Percentiles rank a stretch among this genome's conserved stretches.
These are phyloP conservation scores for Neurospora sp. DNA, from an alignment of 2,329 filamentous ascomycete species.

Conservation along the genomic window DNA sequence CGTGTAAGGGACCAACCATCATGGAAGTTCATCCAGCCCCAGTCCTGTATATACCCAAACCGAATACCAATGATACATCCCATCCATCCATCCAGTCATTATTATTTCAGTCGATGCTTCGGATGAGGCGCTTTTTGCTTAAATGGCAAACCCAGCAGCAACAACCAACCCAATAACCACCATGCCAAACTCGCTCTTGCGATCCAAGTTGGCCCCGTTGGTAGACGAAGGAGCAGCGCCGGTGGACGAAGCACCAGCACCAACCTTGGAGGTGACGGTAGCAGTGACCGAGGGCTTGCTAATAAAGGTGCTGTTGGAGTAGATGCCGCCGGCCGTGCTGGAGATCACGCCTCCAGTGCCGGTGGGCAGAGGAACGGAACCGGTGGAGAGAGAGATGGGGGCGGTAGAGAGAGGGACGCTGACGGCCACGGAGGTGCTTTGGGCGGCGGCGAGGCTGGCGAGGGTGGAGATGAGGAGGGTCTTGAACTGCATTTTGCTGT, in stretches of 20 bases:
- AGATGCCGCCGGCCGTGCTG: constrained; percentile 1
- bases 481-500: constrained; percentile 13
- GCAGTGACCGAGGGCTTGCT: background rate
- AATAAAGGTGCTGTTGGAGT: background rate
- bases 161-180: constrained; percentile 9
- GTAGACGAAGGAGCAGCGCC: constrained; percentile 1
- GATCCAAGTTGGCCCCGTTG: background rate
- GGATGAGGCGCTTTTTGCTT: background rate
- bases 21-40: too few relatives aligned
- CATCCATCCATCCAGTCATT: background rate
- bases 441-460: constrained; percentile 7
- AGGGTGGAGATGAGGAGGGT: constrained; percentile 13
- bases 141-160: constrained; percentile 7
- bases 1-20: too few relatives aligned
- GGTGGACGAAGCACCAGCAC: background rate
- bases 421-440: background rate
- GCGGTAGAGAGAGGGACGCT: background rate
- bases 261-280: background rate
- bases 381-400: background rate
- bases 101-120: too few relatives aligned
- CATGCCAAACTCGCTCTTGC: constrained; percentile 7
- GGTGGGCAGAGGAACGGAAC: background rate
- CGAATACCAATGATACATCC: background rate
- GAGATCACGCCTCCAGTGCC: constrained; percentile 1
- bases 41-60: background rate